Evolutionary conservation across 169 alveolate species (phyloP), one percentile per base, ranked within the genome.

Genomic region (Cryptosporidium meleagridis): DNA sequence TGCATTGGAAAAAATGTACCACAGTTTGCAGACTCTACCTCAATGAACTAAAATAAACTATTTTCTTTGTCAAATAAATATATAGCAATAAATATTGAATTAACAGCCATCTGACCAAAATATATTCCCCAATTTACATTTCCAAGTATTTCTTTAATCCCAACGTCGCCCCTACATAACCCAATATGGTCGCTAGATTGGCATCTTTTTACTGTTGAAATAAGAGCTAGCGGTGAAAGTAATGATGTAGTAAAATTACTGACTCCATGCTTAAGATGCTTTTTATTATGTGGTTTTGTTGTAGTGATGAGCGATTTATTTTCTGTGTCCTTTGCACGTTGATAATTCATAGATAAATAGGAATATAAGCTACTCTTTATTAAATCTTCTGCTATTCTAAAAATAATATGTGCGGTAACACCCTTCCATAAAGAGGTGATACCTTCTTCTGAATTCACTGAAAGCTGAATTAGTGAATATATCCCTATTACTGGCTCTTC

Each of bases 51-150:
- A 65, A 31, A 33, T 29, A 29, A 1, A 41, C 35, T 14, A 23
- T 69, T 69, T 16, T 69, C 84, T 16, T 21, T 31, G 5, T 73
- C 86, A n/a, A 73, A 62, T 33, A 73, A 53, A 52, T 55, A 33
- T n/a, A 73, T 14, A 53, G 86, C 86, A 29, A 73, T 55, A 62
- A 55, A 29, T 41, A 80, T 26, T n/a, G 89, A 62, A 41, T 80
- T 62, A 23, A 80, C 65, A 23, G 44, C 44, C 12, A 80, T 37
- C 23, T 80, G 73, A 9, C 89, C 75, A 48, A 80, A 80, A 62
- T 80, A 80, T 26, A 65, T 62, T 29, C 68, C 70, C 89, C 89
- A 80, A 48, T 80, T 80, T 26, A 80, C 69, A 62, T 62, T 80
- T 23, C 58, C 37, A 26, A 80, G 89, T 41, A 80, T 80, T 39